Evolutionary conservation across 768 basidiomycete genomes (phyloP).

Genomic region (Trametes gibbosa): DNA sequence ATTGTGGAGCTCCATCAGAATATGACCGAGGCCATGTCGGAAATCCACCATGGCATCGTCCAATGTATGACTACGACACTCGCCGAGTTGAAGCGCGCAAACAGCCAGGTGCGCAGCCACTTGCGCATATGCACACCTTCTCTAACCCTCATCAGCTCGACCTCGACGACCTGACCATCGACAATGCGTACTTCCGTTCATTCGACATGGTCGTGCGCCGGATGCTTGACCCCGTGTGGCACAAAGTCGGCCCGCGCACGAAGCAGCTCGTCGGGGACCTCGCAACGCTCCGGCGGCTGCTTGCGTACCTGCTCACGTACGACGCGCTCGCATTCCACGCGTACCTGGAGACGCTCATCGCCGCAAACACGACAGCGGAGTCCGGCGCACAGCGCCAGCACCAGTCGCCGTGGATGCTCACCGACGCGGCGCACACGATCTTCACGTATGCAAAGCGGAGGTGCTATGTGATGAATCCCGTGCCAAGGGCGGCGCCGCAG

Average conservation of each 20-base stretch:
- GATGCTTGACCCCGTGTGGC: constrained; percentile 94
- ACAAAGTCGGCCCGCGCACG: constrained; percentile 90
- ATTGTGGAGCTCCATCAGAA: constrained; percentile 89
- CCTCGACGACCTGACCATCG: constrained; percentile 87
- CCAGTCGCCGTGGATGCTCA: constrained; percentile 87
- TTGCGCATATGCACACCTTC: no score
- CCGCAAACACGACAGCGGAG: constrained; percentile 49
- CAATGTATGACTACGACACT: constrained; percentile 93
- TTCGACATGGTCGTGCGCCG: constrained; percentile 87
- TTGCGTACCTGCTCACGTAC: constrained; percentile 83
- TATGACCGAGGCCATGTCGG: constrained; percentile 82
- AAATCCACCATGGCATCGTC: constrained; percentile 88
- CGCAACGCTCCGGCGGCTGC: constrained; percentile 75
- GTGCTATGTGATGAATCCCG: constrained; percentile 59
- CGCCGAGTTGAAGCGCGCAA: constrained; percentile 84
- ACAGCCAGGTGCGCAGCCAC: constrained; percentile 51
- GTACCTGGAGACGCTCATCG: constrained; percentile 85
- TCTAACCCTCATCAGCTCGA: constrained; percentile 62
- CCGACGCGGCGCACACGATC: constrained; percentile 86
- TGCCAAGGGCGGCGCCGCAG: constrained; percentile 27
- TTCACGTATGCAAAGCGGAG: constrained; percentile 76
- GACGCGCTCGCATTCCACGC: constrained; percentile 89
- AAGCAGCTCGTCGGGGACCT: constrained; percentile 91
- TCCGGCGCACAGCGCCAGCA: constrained; percentile 60
- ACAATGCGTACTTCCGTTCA: constrained; percentile 90